Conservation (phyloP, 2,329 filamentous ascomycete species). For the Fusarium brachygibbosum region DNA sequence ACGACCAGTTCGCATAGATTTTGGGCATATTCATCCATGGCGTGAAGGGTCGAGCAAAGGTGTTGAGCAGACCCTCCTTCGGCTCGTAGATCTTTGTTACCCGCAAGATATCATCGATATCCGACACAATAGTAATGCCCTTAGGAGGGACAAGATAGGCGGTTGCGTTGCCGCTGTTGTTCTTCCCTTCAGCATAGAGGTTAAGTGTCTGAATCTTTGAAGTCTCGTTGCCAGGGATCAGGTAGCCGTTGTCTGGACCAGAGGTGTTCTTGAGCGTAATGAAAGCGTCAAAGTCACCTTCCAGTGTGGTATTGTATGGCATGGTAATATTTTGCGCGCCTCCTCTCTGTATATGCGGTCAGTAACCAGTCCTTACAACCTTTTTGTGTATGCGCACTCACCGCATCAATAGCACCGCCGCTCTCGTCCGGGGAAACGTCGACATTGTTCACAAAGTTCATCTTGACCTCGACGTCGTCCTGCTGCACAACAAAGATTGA, state of each 20-base stretch:
- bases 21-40: slow-evolving; percentile 85
- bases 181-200: slow-evolving; percentile 73
- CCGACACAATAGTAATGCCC: slow-evolving; percentile 79
- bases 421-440: slow-evolving; percentile 65
- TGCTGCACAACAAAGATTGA: slow-evolving; percentile 84
- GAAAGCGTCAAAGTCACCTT: slow-evolving; percentile 82
- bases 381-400: slow-evolving; percentile 20
- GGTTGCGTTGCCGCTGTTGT: slow-evolving; percentile 77
- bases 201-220: slow-evolving; percentile 75
- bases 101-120: slow-evolving; percentile 86
- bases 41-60: slow-evolving; percentile 78
- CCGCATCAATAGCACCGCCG: slow-evolving; percentile 65
- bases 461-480: slow-evolving; percentile 70
- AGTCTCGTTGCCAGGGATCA: slow-evolving; percentile 75
- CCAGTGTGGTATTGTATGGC: slow-evolving; percentile 73
- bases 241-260: slow-evolving; percentile 60
- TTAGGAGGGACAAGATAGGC: slow-evolving; percentile 79
- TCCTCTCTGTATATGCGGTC: slow-evolving; percentile 56
- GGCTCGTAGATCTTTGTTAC: slow-evolving; percentile 85
- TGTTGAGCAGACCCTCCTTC: slow-evolving; percentile 80
- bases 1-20: slow-evolving; percentile 81
- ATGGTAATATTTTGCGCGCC: slow-evolving; percentile 73
- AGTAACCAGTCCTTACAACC: not conserved
- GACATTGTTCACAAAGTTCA: slow-evolving; percentile 67
- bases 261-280: slow-evolving; percentile 71